Conservation (phyloP, 1,284 basidiomycete species). For the Rugosomyces carneus region DNA sequence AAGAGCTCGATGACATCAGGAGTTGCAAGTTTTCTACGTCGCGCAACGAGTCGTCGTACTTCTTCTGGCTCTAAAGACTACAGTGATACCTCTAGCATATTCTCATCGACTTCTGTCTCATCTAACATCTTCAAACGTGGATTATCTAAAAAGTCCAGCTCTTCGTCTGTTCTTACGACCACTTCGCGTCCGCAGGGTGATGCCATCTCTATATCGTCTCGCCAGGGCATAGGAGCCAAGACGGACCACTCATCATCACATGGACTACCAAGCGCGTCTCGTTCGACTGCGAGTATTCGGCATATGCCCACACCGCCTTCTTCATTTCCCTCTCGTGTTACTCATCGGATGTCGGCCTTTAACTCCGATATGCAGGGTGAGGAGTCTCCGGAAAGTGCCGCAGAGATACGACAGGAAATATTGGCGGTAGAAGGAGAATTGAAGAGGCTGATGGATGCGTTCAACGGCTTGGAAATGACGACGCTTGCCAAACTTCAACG, state of each 20-base stretch:
- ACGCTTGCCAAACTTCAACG: conserved; percentile 50
- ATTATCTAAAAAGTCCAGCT: conserved; percentile 44
- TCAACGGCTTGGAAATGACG: conserved; percentile 67
- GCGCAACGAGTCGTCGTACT: conserved; percentile 45
- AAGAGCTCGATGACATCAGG: conserved; percentile 51
- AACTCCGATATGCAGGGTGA: conserved; percentile 42
- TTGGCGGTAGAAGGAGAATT: conserved; percentile 61
- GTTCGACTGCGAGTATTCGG: conserved; percentile 34
- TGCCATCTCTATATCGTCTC: conserved; percentile 36
- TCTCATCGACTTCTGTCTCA: conserved; percentile 43
- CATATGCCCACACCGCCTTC: conserved; percentile 48
- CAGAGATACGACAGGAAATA: conserved; percentile 61
- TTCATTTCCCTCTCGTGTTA: conserved; percentile 40
- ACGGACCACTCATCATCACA: conserved; percentile 19
- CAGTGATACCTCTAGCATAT: conserved; percentile 49
- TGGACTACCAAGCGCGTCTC: conserved; percentile 22
- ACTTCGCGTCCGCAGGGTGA: conserved; percentile 35
- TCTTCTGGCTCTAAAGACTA: conserved; percentile 36
- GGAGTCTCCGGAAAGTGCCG: conserved; percentile 47
- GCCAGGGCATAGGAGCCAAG: conserved; percentile 20
- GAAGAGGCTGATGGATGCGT: conserved; percentile 62
- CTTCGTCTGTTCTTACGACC: conserved; percentile 41
- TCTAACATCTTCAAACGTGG: conserved; percentile 36
- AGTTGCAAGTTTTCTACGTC: conserved; percentile 53
- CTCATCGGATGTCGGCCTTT: conserved; percentile 23